phyloP scores from a whole-genome alignment of 345 rosid species.

The Turritis glabra region DNA sequence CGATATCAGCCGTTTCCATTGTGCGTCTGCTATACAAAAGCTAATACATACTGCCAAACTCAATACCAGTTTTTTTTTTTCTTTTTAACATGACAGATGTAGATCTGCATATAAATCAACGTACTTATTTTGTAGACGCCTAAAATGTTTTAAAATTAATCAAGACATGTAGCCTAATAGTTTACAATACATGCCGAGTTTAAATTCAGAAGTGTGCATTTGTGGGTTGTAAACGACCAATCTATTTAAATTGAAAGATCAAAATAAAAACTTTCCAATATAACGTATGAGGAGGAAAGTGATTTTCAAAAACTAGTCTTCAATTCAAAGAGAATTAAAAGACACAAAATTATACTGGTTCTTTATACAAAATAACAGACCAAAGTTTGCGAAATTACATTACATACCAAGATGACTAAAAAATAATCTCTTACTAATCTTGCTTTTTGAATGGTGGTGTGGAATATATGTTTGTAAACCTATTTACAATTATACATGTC shows the following conservation, averaged over 20 bases:
- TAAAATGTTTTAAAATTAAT: neutral
- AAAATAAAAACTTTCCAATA: neutral
- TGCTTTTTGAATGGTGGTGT: neutral
- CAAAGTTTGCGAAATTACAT: neutral
- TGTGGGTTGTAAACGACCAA: neutral
- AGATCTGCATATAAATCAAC: neutral
- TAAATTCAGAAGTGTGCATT: neutral
- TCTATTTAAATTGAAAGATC: neutral
- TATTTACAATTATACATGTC: too few relatives aligned
- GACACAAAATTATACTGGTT: neutral
- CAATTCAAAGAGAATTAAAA: neutral
- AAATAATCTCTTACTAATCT: neutral
- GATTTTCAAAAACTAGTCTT: neutral
- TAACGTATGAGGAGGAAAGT: neutral
- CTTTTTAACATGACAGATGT: neutral
- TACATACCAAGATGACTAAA: too few relatives aligned
- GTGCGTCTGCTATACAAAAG: slow-evolving; percentile 32
- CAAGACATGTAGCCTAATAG: neutral
- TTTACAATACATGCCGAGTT: neutral
- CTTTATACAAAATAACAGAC: neutral
- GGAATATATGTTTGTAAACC: neutral
- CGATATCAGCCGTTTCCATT: slow-evolving; percentile 28
- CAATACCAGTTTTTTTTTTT: neutral
- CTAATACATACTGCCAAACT: neutral
- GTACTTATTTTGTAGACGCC: neutral